Base-by-base conservation (phyloP, 192 early-diverging fungal genomes). In the Spizellomyces punctatus region DNA sequence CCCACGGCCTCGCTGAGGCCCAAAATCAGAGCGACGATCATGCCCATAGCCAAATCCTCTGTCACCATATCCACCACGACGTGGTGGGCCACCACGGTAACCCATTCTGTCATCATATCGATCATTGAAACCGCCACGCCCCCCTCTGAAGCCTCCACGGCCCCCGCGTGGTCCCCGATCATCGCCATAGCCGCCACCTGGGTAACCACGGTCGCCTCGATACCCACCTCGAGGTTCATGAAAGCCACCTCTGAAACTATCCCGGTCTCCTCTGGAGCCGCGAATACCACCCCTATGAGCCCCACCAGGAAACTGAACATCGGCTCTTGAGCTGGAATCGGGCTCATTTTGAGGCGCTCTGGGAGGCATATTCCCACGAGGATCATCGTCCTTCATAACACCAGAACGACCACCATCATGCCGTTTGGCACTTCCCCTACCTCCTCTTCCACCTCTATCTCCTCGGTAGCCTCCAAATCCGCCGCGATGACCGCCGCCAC, bases 221-320 rank as follows among this genome's bases (percentile, higher is more conserved):
- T 10, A 19, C 16, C 64, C 72, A 22, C 72, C 72, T n/a, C 62
- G 22, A 47, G 45, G 22, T 9, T 65, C 64, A 14, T 36, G 44
- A 46, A 54, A 74, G 8, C 58, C 64, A 42, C 63, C 64, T 19
- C 65, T 12, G 46, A 61, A 50, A n/a, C 71, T 41, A 19, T 69
- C 54, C 14, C 54, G 10, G 7, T 62, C 60, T 62, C 60, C 55
- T 59, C 55, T 58, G 41, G 67, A 17, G 19, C 22, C 22, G 45
- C 43, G 21, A 44, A 17, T 14, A 12, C 17, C n/a, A n/a, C 16
- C 64, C 5, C 10, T n/a, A 42, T 48, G n/a, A n/a, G 14, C 64
- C 64, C n/a, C n/a, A 22, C 54, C 54, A 7, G 54, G 54, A 56
- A 22, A 22, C n/a, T n/a, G 54, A n/a, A 22, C n/a, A 56, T n/a